Conservation (phyloP, 2,329 filamentous ascomycete species). For the Paecilomyces variotii region DNA sequence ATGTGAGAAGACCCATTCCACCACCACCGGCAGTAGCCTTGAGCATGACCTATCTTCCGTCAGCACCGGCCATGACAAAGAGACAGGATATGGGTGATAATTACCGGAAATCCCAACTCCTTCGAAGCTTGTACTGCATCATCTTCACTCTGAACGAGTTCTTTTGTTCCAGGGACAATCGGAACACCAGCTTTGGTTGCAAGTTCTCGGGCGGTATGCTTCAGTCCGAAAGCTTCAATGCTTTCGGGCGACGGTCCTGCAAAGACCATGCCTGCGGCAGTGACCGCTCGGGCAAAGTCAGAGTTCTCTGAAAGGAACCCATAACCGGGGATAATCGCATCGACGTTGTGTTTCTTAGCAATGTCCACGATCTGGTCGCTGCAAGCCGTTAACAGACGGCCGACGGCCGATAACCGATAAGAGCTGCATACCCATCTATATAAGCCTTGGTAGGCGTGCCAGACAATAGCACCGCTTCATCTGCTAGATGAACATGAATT, state of each 20-base stretch:
- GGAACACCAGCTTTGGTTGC: constrained; percentile 47
- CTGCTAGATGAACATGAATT: constrained; percentile 46
- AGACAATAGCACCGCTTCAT: constrained; percentile 44
- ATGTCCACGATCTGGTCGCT: constrained; percentile 39
- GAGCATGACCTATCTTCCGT: constrained; percentile 50
- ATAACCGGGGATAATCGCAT: constrained; percentile 60
- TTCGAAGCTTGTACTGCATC: constrained; percentile 38
- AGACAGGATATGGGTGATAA: neutral
- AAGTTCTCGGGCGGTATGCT: constrained; percentile 49
- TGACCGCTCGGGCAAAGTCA: constrained; percentile 49
- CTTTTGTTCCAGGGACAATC: constrained; percentile 47
- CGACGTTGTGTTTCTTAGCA: constrained; percentile 41
- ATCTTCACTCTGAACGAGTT: constrained; percentile 41
- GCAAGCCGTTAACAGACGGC: neutral
- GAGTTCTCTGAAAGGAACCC: constrained; percentile 59
- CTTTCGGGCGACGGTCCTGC: constrained; percentile 49
- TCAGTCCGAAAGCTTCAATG: constrained; percentile 52
- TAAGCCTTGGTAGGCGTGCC: constrained; percentile 44
- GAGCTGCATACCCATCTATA: constrained; percentile 25
- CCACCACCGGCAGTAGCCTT: constrained; percentile 78
- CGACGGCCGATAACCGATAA: neutral
- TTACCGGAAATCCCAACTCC: neutral
- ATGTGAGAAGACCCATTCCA: constrained; percentile 78
- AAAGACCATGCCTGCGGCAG: constrained; percentile 49
- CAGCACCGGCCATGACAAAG: neutral